A percentile compares a stretch with the other conserved stretches of the same genome.
Conservation (phyloP, 2,329 filamentous ascomycete species). For the Fusarium sp. region DNA sequence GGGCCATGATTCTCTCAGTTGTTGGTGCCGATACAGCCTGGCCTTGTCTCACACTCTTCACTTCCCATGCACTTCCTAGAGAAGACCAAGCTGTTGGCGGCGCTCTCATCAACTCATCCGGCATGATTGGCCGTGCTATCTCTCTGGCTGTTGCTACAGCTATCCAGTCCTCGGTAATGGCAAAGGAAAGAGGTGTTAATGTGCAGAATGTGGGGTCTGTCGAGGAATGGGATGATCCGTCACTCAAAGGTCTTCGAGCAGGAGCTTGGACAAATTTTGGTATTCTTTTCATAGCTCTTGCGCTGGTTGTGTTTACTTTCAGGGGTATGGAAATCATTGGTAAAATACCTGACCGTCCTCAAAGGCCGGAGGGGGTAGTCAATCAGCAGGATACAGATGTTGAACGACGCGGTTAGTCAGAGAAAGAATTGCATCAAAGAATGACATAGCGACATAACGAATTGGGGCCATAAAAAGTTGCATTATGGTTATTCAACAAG, state of each 20-base stretch:
- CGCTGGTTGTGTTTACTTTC: constrained; percentile 61
- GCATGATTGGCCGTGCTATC: constrained; percentile 74
- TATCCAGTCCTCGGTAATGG: constrained; percentile 72
- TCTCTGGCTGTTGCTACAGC: constrained; percentile 74
- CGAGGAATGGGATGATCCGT: constrained; percentile 58
- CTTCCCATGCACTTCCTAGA: constrained; percentile 69
- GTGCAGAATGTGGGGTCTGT: constrained; percentile 60
- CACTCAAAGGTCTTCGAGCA: constrained; percentile 61
- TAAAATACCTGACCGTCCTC: constrained; percentile 46
- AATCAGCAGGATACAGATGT: constrained; percentile 34
- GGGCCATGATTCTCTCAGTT: constrained; percentile 74
- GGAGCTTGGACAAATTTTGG: constrained; percentile 66
- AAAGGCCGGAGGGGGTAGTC: constrained; percentile 41
- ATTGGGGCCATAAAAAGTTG: background rate
- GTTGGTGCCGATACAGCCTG: constrained; percentile 75
- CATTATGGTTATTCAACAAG: background rate
- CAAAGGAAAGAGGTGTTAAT: constrained; percentile 57
- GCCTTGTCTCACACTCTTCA: constrained; percentile 74
- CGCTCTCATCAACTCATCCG: constrained; percentile 74
- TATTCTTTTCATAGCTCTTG: constrained; percentile 57
- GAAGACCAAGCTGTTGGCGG: constrained; percentile 76
- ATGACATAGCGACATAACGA: background rate
- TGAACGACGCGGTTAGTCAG: constrained; percentile 24
- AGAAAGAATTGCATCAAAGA: background rate
- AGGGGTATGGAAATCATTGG: constrained; percentile 66